Base-by-base conservation (phyloP, 1,139 yeast species). In the Taphrina wiesneri region DNA sequence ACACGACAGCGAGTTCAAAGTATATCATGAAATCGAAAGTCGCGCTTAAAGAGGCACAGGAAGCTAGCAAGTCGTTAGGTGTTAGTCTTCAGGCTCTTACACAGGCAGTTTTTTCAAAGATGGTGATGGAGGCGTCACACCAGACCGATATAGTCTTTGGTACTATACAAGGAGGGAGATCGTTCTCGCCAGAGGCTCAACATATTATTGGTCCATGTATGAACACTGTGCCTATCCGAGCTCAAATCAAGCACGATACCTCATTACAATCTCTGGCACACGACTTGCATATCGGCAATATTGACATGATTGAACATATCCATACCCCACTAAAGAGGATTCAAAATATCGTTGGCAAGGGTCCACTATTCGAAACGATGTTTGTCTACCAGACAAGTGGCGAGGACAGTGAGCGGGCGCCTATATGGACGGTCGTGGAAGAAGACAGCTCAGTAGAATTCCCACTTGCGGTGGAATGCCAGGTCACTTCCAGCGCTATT, bases 391-490 rank as follows among this genome's bases (percentile, higher is more conserved):
- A 72, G 57, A 61, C 39, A 36, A 52, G 25, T 1, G 36, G 19
- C 13, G 45, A 30, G 41, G 26, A 6, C 5, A 47, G 6, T 13
- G 25, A 43, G 5, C 43, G 25, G 17, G 4, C 39, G n/a, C 28
- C 32, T 4, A 47, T 68, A 11, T 68, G 71, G 69, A 45, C 23
- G 4, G 34, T 60, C 1, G 56, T 67, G 5, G 53, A 15, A 23
- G 70, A 68, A 30, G 21, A 39, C n/a, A 25, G 68, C 3, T 30
- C 53, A 2, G 47, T 59, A 6, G 67, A 71, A 67, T 71, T 70
- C 41, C 52, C 69, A 2, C 62, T 71, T 4, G 72, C 73, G 2
- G 66, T 68, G n/a, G 73, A 71, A 51, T 46, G 69, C 41, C 68
- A 67, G 26, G 56, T 57, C 17, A 39, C 9, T 15, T 34, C 41